Base-by-base conservation (phyloP, 1,139 yeast species). In the Blastobotrys serpentis region DNA sequence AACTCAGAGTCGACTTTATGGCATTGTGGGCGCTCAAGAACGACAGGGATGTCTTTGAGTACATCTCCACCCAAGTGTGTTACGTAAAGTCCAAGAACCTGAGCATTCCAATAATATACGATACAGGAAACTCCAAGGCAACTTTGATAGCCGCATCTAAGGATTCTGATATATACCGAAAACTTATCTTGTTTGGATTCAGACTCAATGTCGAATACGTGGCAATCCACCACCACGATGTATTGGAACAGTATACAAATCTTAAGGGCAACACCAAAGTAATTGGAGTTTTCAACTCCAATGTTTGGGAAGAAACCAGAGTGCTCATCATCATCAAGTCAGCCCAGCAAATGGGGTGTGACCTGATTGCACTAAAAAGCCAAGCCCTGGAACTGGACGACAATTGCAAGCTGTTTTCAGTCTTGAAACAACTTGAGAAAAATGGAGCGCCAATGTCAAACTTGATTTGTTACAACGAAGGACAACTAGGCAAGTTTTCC, bases 401-500 rank as follows among this genome's bases (percentile, higher is more conserved):
- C 45, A 53, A 53, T 30, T 43, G 40, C 22, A 34, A 42, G 6
- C 36, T 52, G 21, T 19, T 46, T 14, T 34, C 43, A 38, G 55
- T 47, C 17, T 36, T 36, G 36, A 50, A 16, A 42, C 47, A 29
- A 29, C 26, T 19, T 11, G 29, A 18, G 21, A 16, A 29, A 5
- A n/a, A 32, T 7, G 13, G 13, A 18, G 43, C 25, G 2, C 16
- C 36, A 13, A 18, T 19, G 13, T 43, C 47, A 11, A 42, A 47
- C 29, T 49, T 52, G 10, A 52, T 55, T 25, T 56, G 56, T 5
- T 57, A 50, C 44, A 57, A 57, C 46, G 43, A 48, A 16, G 60
- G 60, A 2, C 54, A 54, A 5, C 37, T 51, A n/a, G 60, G 60
- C 17, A 49, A 50, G 14, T 46, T 50, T 30, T 57, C 60, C 2